Evolutionary conservation across 129 eudicot genomes (phyloP), one percentile per base, ranked within the genome.

Genomic region (Gnaphalium uliginosum): DNA sequence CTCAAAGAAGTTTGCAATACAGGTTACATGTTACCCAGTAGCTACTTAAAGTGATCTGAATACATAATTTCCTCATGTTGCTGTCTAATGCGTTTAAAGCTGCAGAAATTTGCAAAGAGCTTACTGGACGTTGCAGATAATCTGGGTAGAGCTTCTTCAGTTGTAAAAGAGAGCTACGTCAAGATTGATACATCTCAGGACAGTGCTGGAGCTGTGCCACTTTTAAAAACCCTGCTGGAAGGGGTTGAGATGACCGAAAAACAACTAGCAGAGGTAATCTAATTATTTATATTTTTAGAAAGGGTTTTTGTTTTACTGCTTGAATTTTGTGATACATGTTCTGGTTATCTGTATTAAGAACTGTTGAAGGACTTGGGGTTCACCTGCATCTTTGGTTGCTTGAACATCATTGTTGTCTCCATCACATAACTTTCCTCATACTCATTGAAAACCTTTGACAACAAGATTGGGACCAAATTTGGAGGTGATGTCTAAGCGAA

Each of bases 161-260:
- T 86, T 53, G 95, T 88, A 13, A 89, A 87, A 80, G 92, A 87
- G 68, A 89, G 90, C 77, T 92, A 79, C 22, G 56, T 75, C 21
- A 92, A 92, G 81, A 80, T 92, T 18, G 91, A 92, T 85, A 77
- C 80, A 14, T 84, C 96, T 76, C 18, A 85, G 63, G 96, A 92
- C 66, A 73, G 84, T 46, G 73, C 82, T 26, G 97, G 97, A 76
- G 90, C 96, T 76, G 86, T 83, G 26, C 89, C 89, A 57, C 90
- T 87, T 66, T 76, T 92, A n/a, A 92, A 89, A 81, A 85, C 89
- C 50, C 85, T 92, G 56, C 82, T 92, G 35, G 92, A 92, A 75
- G 97, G 97, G n/a, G 96, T 92, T 78, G 97, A 87, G 66, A 92
- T 92, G 97, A 92, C 97, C 54, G 97, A 92, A 63, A 92, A 92